phyloP scores from a whole-genome alignment of 176 grass and related monocot species.

The Triticum monococcum region DNA sequence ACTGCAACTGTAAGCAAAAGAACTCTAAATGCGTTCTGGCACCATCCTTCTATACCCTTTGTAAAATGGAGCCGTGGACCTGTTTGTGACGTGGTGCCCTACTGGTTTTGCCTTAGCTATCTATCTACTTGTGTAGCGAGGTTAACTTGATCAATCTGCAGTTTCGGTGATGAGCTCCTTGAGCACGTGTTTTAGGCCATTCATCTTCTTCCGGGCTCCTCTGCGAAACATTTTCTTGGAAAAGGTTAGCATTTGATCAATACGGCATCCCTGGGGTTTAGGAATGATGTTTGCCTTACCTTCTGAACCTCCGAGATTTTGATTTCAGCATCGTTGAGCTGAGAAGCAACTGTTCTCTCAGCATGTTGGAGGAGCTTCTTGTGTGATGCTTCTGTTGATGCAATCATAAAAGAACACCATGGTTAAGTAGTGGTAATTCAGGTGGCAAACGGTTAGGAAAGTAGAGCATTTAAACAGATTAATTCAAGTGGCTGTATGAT shows the following conservation, averaged over 20 bases:
- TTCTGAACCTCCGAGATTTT: conserved; percentile 69
- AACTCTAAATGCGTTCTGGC: conserved; percentile 11
- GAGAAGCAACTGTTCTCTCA: conserved; percentile 58
- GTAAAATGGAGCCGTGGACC: neutral
- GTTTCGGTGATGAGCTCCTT: conserved; percentile 61
- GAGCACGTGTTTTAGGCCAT: conserved; percentile 53
- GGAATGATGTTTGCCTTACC: conserved; percentile 29
- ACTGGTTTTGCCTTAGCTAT: neutral
- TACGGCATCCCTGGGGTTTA: neutral
- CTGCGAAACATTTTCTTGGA: conserved; percentile 35
- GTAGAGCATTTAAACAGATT: neutral
- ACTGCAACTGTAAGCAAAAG: neutral
- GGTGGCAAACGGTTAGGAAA: conserved; percentile 5
- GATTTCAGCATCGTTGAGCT: conserved; percentile 68
- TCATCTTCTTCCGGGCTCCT: conserved; percentile 71
- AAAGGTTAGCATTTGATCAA: conserved; percentile 8
- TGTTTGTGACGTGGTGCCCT: neutral
- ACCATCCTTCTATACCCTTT: conserved; percentile 14
- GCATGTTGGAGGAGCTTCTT: conserved; percentile 68
- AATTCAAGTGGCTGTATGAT: neutral
- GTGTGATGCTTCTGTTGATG: conserved; percentile 65
- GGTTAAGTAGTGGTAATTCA: conserved; percentile 9
- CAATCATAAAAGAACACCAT: conserved; percentile 10
- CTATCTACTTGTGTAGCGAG: neutral
- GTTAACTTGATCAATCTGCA: conserved; percentile 40